Percentiles rank a stretch among this genome's conserved stretches.
Evolutionary conservation across 202 grass and related monocot genomes (phyloP).

Genomic region (Schoenoplectus tabernaemontani): DNA sequence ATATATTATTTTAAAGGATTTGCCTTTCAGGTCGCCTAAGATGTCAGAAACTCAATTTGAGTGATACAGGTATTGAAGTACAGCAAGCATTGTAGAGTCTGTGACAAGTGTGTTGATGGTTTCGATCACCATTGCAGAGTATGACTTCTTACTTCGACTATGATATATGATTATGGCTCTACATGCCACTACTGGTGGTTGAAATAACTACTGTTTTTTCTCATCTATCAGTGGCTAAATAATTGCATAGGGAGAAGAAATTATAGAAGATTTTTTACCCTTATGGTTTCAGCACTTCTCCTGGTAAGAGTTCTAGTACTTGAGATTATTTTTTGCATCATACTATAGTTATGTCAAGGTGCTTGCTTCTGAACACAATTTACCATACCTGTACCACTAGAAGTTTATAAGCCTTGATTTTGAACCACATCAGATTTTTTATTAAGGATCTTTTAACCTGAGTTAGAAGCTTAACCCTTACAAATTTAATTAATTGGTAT

Average conservation of each 20-base stretch:
- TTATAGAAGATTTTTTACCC: slow-evolving; percentile 78
- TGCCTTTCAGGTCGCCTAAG: not conserved
- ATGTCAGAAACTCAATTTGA: not conserved
- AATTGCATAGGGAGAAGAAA: slow-evolving; percentile 96
- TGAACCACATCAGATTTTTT: not conserved
- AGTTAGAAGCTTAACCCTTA: not conserved
- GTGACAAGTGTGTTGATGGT: slow-evolving; percentile 95
- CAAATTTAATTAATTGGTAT: not conserved
- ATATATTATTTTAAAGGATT: not conserved
- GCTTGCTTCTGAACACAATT: not conserved
- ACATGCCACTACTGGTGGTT: not conserved
- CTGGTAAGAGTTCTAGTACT: slow-evolving; percentile 41
- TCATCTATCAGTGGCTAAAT: slow-evolving; percentile 74
- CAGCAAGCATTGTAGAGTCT: slow-evolving; percentile 98
- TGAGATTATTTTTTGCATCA: not conserved
- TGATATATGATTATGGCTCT: not conserved
- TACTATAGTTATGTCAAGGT: not conserved
- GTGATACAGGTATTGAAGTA: slow-evolving; percentile 66
- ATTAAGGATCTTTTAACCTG: not conserved
- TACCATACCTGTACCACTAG: not conserved
- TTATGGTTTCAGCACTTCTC: slow-evolving; percentile 75
- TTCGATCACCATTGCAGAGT: slow-evolving; percentile 99
- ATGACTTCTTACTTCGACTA: slow-evolving; percentile 14
- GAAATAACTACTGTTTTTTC: not conserved
- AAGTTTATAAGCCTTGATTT: not conserved